Evolutionary conservation across 768 basidiomycete genomes (phyloP).

Genomic region (Leccinum broughii): DNA sequence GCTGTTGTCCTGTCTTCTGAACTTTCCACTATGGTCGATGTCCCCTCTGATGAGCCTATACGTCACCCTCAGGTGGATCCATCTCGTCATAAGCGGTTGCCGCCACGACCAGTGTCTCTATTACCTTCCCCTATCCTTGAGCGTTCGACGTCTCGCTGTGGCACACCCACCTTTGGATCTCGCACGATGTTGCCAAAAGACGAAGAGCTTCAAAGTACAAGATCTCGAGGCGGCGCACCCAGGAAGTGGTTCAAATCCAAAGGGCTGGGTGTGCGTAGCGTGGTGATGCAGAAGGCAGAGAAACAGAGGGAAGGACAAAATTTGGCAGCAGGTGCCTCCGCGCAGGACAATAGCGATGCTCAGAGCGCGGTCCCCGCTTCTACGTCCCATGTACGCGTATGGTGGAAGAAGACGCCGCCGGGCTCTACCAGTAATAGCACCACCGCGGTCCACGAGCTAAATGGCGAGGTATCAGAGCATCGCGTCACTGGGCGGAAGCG

Average conservation of each 20-base stretch:
- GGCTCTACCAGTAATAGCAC: slow-evolving; percentile 14
- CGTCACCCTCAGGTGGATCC: neutral
- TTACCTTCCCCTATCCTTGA: slow-evolving; percentile 36
- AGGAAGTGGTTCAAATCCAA: slow-evolving; percentile 33
- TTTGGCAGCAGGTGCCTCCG: neutral
- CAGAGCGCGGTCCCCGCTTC: slow-evolving; percentile 7
- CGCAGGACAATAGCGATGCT: slow-evolving; percentile 4
- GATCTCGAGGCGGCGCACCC: slow-evolving; percentile 17
- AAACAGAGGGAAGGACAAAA: slow-evolving; percentile 22
- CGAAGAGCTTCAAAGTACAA: slow-evolving; percentile 24
- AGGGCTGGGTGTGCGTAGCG: slow-evolving; percentile 28
- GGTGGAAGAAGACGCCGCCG: slow-evolving; percentile 31
- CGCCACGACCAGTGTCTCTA: slow-evolving; percentile 9
- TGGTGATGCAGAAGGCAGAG: slow-evolving; percentile 25
- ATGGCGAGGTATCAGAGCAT: slow-evolving; percentile 4
- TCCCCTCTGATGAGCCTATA: slow-evolving; percentile 9
- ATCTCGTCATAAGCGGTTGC: slow-evolving; percentile 11
- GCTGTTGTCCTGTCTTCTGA: slow-evolving; percentile 20
- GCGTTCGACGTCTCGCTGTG: slow-evolving; percentile 52
- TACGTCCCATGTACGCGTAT: slow-evolving; percentile 27
- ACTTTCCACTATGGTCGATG: slow-evolving; percentile 15
- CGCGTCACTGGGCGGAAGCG: slow-evolving; percentile 7
- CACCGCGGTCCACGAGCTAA: slow-evolving; percentile 12
- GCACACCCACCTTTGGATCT: slow-evolving; percentile 64
- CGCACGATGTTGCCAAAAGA: slow-evolving; percentile 33